These are phyloP conservation scores for Hyphopichia wangnamkhiaoensis DNA, from an alignment of 1,139 yeast species.

Conservation along the genomic window DNA sequence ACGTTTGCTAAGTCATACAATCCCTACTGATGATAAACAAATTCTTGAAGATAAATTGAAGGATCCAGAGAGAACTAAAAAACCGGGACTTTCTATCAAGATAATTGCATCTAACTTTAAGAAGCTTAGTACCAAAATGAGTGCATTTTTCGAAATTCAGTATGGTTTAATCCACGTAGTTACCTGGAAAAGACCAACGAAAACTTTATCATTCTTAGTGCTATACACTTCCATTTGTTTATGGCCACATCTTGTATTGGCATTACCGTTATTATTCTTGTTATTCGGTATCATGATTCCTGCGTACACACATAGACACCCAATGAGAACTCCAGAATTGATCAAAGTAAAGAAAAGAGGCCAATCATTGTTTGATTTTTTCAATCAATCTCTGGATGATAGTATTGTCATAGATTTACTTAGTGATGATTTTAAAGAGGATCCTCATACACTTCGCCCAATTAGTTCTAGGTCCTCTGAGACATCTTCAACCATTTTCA, in stretches of 20 bases:
- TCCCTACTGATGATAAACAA: slow-evolving; percentile 51
- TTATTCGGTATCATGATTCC: slow-evolving; percentile 67
- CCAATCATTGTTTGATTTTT: slow-evolving; percentile 52
- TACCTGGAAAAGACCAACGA: slow-evolving; percentile 64
- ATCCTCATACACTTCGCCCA: slow-evolving; percentile 11
- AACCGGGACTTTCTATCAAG: slow-evolving; percentile 53
- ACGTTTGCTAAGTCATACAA: slow-evolving; percentile 46
- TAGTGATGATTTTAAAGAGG: slow-evolving; percentile 21
- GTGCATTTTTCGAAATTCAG: slow-evolving; percentile 53
- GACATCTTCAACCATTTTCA: slow-evolving; percentile 12
- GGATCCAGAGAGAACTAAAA: slow-evolving; percentile 45
- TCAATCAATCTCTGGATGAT: slow-evolving; percentile 44
- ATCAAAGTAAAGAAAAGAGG: slow-evolving; percentile 54
- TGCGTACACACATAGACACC: slow-evolving; percentile 72
- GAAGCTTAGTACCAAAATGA: slow-evolving; percentile 53
- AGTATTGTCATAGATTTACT: slow-evolving; percentile 40
- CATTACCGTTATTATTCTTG: slow-evolving; percentile 61
- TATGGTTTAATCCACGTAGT: slow-evolving; percentile 55
- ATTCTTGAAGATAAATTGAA: slow-evolving; percentile 42
- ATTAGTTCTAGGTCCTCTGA: slow-evolving; percentile 24
- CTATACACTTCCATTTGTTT: slow-evolving; percentile 61
- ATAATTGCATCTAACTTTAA: slow-evolving; percentile 52
- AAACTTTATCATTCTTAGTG: slow-evolving; percentile 54
- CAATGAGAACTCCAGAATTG: slow-evolving; percentile 47
- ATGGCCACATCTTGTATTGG: slow-evolving; percentile 68